A percentile compares a stretch with the other conserved stretches of the same genome.
Conservation (phyloP, 495 filamentous ascomycete species). For the Astrothelium subdiscretum region DNA sequence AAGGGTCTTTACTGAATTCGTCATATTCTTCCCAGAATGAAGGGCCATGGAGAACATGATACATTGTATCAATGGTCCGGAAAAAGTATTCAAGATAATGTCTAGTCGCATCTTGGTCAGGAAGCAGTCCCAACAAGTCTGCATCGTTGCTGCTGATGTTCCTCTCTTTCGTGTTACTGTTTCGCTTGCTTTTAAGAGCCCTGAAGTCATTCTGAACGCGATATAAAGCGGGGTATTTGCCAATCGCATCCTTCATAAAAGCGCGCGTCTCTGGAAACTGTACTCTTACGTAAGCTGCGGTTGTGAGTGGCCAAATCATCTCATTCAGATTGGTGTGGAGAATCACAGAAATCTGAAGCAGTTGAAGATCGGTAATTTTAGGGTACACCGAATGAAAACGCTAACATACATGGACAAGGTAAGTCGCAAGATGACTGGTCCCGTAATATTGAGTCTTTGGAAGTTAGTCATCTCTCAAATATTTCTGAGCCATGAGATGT, state of each 20-base stretch:
- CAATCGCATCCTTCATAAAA: constrained; percentile 14
- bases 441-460: constrained; percentile 5
- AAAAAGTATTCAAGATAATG: constrained; percentile 11
- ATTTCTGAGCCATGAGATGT: neutral
- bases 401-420: constrained; percentile 11
- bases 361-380: neutral
- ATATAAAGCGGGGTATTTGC: constrained; percentile 7
- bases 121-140: constrained; percentile 8
- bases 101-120: constrained; percentile 3
- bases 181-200: constrained; percentile 7
- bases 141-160: neutral
- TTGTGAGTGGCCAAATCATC: neutral
- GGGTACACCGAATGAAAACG: constrained; percentile 6
- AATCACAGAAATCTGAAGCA: neutral
- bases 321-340: neutral
- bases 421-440: constrained; percentile 10
- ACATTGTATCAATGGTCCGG: constrained; percentile 13
- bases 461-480: neutral
- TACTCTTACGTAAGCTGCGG: constrained; percentile 2
- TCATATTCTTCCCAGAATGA: constrained; percentile 15
- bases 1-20: constrained; percentile 7
- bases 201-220: constrained; percentile 12
- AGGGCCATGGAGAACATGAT: constrained; percentile 17
- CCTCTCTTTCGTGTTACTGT: neutral
- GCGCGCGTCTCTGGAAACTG: constrained; percentile 13